Percentiles rank a stretch among this genome's conserved stretches.
phyloP scores from a whole-genome alignment of 306 rosid genomes.

The Rosa lucieae region DNA sequence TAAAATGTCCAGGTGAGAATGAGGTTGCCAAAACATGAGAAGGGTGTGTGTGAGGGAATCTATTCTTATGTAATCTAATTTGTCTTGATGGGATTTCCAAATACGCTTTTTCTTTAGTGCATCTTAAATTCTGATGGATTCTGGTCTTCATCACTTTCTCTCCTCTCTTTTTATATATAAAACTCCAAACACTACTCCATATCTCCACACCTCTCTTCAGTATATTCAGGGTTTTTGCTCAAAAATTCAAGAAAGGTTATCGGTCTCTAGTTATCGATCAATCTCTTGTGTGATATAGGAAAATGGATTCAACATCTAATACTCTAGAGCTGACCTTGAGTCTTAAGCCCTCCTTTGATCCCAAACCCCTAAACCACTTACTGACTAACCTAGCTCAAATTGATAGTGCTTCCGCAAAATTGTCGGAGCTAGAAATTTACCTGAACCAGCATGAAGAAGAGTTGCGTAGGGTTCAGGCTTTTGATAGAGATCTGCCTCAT shows the following conservation, averaged over 20 bases:
- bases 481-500: conserved; percentile 2
- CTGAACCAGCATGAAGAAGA: conserved; percentile 18
- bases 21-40: conserved; percentile 7
- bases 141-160: background rate
- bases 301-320: conserved; percentile 2
- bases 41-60: conserved; percentile 19
- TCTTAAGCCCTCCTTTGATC: conserved; percentile 13
- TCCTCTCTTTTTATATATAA: background rate
- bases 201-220: background rate
- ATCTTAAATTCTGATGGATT: conserved; percentile 19
- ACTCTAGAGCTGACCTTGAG: conserved; percentile 10
- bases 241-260: background rate
- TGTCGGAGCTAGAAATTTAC: conserved; percentile 5
- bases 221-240: background rate
- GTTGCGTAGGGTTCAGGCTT: background rate
- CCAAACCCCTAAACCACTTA: conserved; percentile 18
- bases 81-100: conserved; percentile 15
- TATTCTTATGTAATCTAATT: conserved; percentile 7
- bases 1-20: background rate
- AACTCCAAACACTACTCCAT: background rate
- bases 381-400: background rate
- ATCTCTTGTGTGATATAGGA: background rate
- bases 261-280: background rate
- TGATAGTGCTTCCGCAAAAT: background rate
- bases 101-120: background rate